Percentiles rank a stretch among this genome's conserved stretches.
Conservation (phyloP, 331 rosid species). For the Acacia pycnantha region DNA sequence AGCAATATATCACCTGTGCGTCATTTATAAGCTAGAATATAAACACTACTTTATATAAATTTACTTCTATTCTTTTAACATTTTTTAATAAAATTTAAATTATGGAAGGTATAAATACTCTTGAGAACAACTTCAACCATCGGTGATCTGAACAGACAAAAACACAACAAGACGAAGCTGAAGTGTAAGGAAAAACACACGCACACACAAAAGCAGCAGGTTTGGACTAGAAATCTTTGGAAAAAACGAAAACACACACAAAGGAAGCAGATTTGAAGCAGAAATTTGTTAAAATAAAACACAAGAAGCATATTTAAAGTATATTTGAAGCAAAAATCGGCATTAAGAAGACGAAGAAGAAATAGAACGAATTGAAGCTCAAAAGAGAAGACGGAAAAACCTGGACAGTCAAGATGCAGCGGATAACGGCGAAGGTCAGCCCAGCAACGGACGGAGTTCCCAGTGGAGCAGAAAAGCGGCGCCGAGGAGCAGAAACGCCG, state of each 20-base stretch:
- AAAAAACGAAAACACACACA: neutral
- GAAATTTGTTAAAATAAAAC: neutral
- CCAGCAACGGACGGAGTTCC: neutral
- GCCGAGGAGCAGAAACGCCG: neutral
- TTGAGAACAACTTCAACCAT: neutral
- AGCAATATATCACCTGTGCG: neutral
- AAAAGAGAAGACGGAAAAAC: neutral
- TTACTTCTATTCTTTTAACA: neutral
- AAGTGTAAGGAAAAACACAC: neutral
- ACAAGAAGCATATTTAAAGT: neutral
- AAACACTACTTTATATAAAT: neutral
- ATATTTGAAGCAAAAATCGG: neutral
- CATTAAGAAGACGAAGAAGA: neutral
- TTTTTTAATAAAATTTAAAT: neutral
- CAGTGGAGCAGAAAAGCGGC: neutral
- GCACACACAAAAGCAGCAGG: neutral
- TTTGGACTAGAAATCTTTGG: neutral
- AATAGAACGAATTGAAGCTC: neutral
- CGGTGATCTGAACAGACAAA: neutral
- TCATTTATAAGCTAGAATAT: neutral
- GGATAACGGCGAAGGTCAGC: neutral
- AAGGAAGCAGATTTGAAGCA: neutral
- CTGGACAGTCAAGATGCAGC: neutral
- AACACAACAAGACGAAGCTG: neutral
- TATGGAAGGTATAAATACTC: neutral